These are phyloP conservation scores for Panicum hallii DNA, from an alignment of 202 grass and related monocot species.

Conservation along the genomic window DNA sequence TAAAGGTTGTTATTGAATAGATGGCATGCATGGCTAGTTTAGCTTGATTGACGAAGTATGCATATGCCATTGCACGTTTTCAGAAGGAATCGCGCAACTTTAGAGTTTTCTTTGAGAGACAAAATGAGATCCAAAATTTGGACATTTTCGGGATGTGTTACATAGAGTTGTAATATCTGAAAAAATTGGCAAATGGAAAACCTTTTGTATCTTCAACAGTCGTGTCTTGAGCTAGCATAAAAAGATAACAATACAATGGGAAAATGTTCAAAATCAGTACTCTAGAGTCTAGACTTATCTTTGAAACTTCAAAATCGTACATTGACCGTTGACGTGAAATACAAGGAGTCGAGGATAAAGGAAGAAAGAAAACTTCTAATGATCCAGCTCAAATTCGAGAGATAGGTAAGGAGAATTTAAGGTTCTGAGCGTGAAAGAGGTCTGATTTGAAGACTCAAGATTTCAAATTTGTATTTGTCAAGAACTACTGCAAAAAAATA, in stretches of 20 bases:
- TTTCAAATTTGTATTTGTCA: neutral
- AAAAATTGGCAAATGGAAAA: neutral
- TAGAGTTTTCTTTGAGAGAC: neutral
- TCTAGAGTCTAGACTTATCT: neutral
- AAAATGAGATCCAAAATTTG: neutral
- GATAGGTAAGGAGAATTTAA: slow-evolving; percentile 1
- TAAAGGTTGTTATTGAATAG: neutral
- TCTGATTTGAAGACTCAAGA: neutral
- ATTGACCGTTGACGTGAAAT: neutral
- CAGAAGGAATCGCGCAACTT: neutral
- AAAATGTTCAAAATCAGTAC: neutral
- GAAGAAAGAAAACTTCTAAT: neutral
- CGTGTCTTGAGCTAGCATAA: neutral
- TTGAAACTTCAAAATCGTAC: slow-evolving; percentile 2
- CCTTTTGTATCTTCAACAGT: neutral
- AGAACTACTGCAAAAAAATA: neutral
- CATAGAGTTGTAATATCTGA: neutral
- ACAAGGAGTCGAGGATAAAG: neutral
- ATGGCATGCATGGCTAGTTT: neutral
- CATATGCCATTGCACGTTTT: neutral
- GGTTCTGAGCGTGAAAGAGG: neutral
- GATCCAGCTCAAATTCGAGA: neutral
- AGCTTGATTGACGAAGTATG: neutral
- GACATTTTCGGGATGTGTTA: neutral
- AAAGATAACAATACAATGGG: neutral